Evolutionary conservation across 2,329 filamentous ascomycete genomes (phyloP), one percentile per base, ranked within the genome.

Genomic region (Phialophora chinensis): DNA sequence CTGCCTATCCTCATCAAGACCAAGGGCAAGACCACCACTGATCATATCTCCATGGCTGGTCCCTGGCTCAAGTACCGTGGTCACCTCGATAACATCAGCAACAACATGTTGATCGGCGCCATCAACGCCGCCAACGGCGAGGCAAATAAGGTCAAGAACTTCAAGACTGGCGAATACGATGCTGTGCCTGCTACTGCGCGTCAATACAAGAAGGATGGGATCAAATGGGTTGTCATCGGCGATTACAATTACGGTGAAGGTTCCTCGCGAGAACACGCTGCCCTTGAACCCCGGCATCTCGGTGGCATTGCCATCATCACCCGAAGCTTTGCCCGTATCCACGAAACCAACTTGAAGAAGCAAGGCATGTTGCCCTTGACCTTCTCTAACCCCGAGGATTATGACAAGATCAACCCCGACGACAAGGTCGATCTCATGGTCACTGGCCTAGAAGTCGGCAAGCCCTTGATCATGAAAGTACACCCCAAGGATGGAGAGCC

Each of bases 301-400:
- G 95, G 95, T 77, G 95, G 94, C 81, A 88, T 97, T 76, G 95
- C 94, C 77, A 97, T 99, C 85, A 96, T 99, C 79, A 93, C 91
- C 78, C 90, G 92, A 78, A 92, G 88, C 72, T 99, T 99, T 79
- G 95, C 95, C 77, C 95, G 95, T 91, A 99, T 99, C 78, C 95
- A 99, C 87, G 95, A 99, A 87, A 99, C 95, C 86, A 99, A 99
- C 88, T 84, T 99, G 85, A 99, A 99, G 92, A 99, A 99, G 90
- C 95, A 99, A 88, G 95, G 95, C 83, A 97, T 99, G 94, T 91
- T 99, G 84, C 95, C 95, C 76, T 87, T 99, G 72, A 98, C 93
- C 75, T 99, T 99, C 84, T 83, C 88, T 66, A 89, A 98, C 79
- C 94, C 94, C 65, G 94, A 90, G 79, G 95, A 99, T 82, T 99